phyloP scores from a whole-genome alignment of 257 asterid species.

The Solanum boliviense region DNA sequence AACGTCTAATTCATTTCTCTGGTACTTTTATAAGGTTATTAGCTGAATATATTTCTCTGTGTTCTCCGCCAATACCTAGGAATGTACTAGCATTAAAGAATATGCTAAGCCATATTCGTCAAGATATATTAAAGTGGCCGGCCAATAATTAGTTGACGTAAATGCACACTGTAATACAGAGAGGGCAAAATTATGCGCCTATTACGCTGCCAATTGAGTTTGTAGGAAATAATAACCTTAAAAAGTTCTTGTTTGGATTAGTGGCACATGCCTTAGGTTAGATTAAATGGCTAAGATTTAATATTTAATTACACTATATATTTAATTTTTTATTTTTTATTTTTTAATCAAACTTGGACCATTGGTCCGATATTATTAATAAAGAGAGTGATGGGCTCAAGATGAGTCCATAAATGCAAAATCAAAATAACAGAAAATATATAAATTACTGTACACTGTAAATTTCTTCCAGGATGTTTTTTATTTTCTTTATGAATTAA shows the following conservation, averaged over 20 bases:
- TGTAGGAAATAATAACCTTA: not conserved
- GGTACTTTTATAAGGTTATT: not conserved
- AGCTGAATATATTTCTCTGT: not conserved
- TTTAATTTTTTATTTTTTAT: too few relatives aligned
- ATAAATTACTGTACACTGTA: too few relatives aligned
- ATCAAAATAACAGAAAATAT: too few relatives aligned
- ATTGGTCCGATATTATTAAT: too few relatives aligned
- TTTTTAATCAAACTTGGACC: too few relatives aligned
- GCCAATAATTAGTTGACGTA: not conserved
- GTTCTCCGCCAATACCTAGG: slow-evolving; percentile 7
- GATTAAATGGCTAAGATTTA: too few relatives aligned
- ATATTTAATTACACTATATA: too few relatives aligned
- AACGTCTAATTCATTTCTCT: not conserved
- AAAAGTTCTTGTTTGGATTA: not conserved
- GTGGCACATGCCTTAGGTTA: not conserved
- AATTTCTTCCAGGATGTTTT: too few relatives aligned
- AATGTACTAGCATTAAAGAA: not conserved
- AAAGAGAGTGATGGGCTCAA: too few relatives aligned
- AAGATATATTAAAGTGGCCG: slow-evolving; percentile 1
- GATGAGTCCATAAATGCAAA: too few relatives aligned
- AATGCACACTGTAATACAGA: not conserved
- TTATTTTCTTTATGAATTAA: too few relatives aligned
- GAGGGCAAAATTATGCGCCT: not conserved
- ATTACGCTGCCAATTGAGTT: not conserved
- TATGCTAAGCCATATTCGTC: not conserved